Evolutionary conservation across 1,284 basidiomycete genomes (phyloP), one percentile per base, ranked within the genome.

Genomic region (Chiua sp.): DNA sequence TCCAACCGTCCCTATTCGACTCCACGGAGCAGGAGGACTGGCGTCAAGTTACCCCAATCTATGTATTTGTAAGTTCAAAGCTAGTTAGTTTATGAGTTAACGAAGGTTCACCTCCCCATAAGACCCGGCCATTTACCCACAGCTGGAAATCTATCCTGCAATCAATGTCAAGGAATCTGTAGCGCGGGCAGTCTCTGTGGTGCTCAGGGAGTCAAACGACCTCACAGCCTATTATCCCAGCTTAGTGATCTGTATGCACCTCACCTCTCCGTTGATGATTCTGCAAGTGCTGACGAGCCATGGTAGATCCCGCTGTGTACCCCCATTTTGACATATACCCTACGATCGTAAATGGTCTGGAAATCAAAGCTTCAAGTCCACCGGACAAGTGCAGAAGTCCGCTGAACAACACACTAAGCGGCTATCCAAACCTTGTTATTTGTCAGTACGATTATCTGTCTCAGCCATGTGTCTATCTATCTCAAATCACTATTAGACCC

Each of bases 251-350:
- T 74, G 68, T 71, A 68, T 47, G 72, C 13, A 23, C 5, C 26
- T 26, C 26, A 26, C 22, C 10, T 52, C 15, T 18, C 35, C 16
- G 42, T 54, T 39, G 46, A 44, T 53, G 30, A 13, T 46, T 39
- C 32, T 59, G 46, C 44, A 55, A 37, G 53, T 18, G 44, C 65
- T 72, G 46, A 75, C 55, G 26, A 51, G n/a, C 22, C 28, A 8
- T 55, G 53, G 28, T 57, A 80, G 82, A 80, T 68, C 71, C 73
- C 7, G 57, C 76, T 7, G 74, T 77, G 26, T 84, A 84, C 65
- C 83, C 83, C 26, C 66, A 76, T 64, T 72, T 85, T 39, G 78
- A 80, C 47, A 62, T 84, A 33, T 84, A 83, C 61, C 80, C 82
- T 23, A 32, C 53, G 8, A 42, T 53, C 28, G 26, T 47, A 2